Base-by-base conservation (phyloP, 2,329 filamentous ascomycete species). In the Xylaria sp. region DNA sequence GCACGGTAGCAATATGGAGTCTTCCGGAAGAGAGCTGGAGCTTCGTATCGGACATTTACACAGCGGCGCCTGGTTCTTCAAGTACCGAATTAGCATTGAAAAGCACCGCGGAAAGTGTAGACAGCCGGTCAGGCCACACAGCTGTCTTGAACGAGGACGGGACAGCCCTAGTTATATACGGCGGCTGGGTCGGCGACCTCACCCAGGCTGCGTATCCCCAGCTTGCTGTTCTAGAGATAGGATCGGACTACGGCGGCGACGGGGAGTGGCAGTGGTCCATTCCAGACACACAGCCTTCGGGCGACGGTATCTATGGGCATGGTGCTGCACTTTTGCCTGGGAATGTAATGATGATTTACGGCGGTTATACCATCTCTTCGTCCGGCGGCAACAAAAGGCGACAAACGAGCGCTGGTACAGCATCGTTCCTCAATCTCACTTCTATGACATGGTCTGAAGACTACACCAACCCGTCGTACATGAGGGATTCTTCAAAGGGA, bases 161-260 rank as follows among this genome's bases (percentile, higher is more conserved):
- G 0, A 88, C 84, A 32, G 89, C 87, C n/a, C 84, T 98, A 9
- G 83, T 97, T 50, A 83, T 99, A 0, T 85, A 94, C 69, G 96
- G 96, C 23, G 96, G 96, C 1, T 99, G 96, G 96, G 94, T 98
- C 4, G 95, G 94, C 3, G 90, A 97, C 76, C 85, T 92, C 0
- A 86, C 83, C 9, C 91, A 90, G 39, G 88, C 94, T 1, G 96
- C 96, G 0, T 84, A 90, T 37, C 96, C 96, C 0, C 94, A 97
- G 77, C 84, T 98, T 32, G 92, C 89, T 0, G 81, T 98, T 2
- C 83, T 98, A 2, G 84, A 93, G 67, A 84, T 98, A 66, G 93
- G 91, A 7, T 87, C 90, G 69, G 90, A 90, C 3, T 96, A 93
- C 76, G 92, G 90, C 9, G 89, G 88, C 1, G 89, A 88, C 72